Percentiles rank a stretch among this genome's conserved stretches.
phyloP scores from a whole-genome alignment of 176 grass and related monocot species.

The Panicum miliaceum region DNA sequence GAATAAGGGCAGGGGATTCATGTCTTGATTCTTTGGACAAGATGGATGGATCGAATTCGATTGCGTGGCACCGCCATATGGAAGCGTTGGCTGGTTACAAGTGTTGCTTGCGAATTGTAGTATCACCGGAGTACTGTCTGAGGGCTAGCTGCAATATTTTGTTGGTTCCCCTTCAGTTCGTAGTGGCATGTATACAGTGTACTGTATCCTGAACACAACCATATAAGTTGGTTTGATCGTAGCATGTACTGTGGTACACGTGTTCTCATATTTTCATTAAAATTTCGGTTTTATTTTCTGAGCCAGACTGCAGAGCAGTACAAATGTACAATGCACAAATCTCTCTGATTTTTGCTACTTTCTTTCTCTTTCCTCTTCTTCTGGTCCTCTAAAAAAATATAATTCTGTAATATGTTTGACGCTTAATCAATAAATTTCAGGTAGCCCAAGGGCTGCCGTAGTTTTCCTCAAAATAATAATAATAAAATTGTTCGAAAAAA shows the following conservation, averaged over 20 bases:
- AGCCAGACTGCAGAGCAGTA: no score
- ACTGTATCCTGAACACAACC: not conserved
- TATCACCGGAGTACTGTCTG: not conserved
- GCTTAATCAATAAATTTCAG: no score
- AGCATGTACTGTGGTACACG: not conserved
- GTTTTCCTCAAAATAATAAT: no score
- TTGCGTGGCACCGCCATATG: not conserved
- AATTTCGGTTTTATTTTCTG: no score
- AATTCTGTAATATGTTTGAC: no score
- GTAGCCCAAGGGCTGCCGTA: no score
- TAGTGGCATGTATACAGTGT: not conserved
- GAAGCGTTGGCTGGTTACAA: not conserved
- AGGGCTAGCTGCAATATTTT: not conserved
- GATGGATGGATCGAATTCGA: slow-evolving; percentile 26
- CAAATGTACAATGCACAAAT: no score
- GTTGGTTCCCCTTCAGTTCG: not conserved
- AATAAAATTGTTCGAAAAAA: no score
- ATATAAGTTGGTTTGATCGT: not conserved
- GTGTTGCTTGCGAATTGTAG: not conserved
- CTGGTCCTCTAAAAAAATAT: no score
- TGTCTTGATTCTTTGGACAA: slow-evolving; percentile 25
- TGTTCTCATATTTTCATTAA: no score
- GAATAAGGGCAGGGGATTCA: slow-evolving; percentile 12
- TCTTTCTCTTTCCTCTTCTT: no score
- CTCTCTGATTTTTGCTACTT: no score